phyloP scores from a whole-genome alignment of 1,284 basidiomycete species.

The Pulveroboletus sp. region DNA sequence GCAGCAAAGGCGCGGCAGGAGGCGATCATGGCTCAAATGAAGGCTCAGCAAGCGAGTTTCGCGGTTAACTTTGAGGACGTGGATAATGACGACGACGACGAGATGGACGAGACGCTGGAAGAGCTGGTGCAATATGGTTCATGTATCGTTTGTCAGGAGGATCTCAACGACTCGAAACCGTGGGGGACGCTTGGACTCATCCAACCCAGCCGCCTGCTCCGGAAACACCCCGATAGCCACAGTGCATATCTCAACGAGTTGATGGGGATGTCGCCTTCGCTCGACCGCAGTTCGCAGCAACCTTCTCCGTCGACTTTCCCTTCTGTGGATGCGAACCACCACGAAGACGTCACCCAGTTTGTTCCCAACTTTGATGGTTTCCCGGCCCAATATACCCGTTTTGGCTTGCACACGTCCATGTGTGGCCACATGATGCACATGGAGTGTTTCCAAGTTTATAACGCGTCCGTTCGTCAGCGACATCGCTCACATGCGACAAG shows the following conservation, averaged over 20 bases:
- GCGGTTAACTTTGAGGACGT: conserved; percentile 72
- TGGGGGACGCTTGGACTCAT: conserved; percentile 92
- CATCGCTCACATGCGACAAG: conserved; percentile 90
- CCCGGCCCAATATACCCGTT: conserved; percentile 69
- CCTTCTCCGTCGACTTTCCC: conserved; percentile 48
- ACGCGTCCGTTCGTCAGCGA: conserved; percentile 81
- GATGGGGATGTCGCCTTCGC: conserved; percentile 60
- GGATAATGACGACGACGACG: conserved; percentile 56
- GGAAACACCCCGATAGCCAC: conserved; percentile 77
- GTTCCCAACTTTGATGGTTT: conserved; percentile 72
- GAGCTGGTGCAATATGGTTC: conserved; percentile 74
- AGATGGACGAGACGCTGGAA: conserved; percentile 49
- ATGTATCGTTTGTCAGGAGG: conserved; percentile 98
- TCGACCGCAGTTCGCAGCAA: conserved; percentile 55
- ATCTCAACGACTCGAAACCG: conserved; percentile 69
- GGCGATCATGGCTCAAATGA: conserved; percentile 92
- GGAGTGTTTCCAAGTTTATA: conserved; percentile 92
- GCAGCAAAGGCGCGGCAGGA: conserved; percentile 86
- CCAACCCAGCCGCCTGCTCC: conserved; percentile 86
- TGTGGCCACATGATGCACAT: conserved; percentile 99
- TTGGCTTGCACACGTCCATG: conserved; percentile 87
- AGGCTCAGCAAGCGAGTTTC: conserved; percentile 86
- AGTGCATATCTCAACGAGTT: conserved; percentile 74
- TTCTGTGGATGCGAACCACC: conserved; percentile 49
- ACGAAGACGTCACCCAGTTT: conserved; percentile 49